Conservation (phyloP, 768 basidiomycete species). For the Lyophyllum shimeji region DNA sequence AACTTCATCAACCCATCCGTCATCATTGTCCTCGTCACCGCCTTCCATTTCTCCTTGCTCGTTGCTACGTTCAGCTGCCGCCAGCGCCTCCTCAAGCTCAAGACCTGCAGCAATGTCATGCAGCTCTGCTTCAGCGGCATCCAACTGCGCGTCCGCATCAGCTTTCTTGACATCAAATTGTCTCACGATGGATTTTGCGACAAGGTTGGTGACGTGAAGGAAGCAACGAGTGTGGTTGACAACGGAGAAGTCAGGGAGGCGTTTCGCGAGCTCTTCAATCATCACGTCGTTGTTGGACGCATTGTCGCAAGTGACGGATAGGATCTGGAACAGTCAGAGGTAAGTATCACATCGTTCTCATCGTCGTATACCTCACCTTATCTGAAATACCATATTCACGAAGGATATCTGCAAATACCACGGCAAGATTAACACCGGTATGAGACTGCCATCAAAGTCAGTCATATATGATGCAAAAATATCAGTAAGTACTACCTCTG, state of each 20-base stretch:
- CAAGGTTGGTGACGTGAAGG: constrained; percentile 35
- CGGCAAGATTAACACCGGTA: constrained; percentile 31
- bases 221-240: constrained; percentile 33
- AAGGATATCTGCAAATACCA: constrained; percentile 30
- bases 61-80: constrained; percentile 7
- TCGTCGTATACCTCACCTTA: constrained; percentile 25
- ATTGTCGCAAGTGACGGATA: constrained; percentile 37
- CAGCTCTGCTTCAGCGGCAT: constrained; percentile 6
- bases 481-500: too few species aligned
- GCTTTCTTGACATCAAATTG: constrained; percentile 31
- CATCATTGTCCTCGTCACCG: constrained; percentile 17
- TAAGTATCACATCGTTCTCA: background rate
- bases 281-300: constrained; percentile 34
- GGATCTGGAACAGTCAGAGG: constrained; percentile 19
- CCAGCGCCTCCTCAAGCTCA: constrained; percentile 14
- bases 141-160: constrained; percentile 7
- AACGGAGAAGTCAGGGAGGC: constrained; percentile 20
- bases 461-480: too few species aligned
- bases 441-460: too few species aligned
- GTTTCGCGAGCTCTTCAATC: constrained; percentile 22
- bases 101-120: constrained; percentile 13
- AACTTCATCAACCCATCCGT: constrained; percentile 25
- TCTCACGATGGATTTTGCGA: constrained; percentile 29
- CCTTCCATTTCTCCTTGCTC: constrained; percentile 8
- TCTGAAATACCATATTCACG: constrained; percentile 31